These are phyloP conservation scores for Mucor indicus DNA, from an alignment of 371 early-diverging fungal genomes.

Conservation along the genomic window DNA sequence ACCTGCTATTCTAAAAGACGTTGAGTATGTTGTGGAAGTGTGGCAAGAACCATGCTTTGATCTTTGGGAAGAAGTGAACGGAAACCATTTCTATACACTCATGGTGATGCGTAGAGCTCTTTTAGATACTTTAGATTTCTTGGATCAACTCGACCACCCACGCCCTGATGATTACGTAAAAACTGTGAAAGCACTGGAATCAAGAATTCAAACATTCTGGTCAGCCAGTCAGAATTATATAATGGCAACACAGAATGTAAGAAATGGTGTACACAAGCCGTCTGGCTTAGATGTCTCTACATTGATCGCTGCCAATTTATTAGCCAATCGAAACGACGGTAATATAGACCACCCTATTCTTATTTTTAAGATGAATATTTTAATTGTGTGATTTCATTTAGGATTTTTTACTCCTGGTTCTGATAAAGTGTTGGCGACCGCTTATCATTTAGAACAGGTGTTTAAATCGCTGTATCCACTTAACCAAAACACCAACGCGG, in stretches of 20 bases:
- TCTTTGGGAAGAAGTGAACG: constrained; percentile 61
- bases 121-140: constrained; percentile 44
- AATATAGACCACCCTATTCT: background rate
- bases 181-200: background rate
- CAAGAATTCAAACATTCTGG: constrained; percentile 50
- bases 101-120: constrained; percentile 66
- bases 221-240: constrained; percentile 25
- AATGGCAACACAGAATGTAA: constrained; percentile 34
- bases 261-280: constrained; percentile 35
- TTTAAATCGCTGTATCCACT: constrained; percentile 53
- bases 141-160: background rate
- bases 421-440: constrained; percentile 52
- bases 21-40: constrained; percentile 57
- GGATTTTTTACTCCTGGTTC: constrained; percentile 45
- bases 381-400: background rate
- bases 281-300: constrained; percentile 61
- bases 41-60: constrained; percentile 50
- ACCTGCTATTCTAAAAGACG: constrained; percentile 37
- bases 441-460: constrained; percentile 31
- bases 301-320: constrained; percentile 60
- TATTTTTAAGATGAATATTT: too few species aligned
- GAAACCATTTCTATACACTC: constrained; percentile 68
- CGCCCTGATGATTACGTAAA: background rate
- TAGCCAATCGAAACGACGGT: constrained; percentile 26
- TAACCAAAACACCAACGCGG: constrained; percentile 29